Evolutionary conservation across 2,329 filamentous ascomycete species (phyloP).

Genomic region (Byssothecium circinans): DNA sequence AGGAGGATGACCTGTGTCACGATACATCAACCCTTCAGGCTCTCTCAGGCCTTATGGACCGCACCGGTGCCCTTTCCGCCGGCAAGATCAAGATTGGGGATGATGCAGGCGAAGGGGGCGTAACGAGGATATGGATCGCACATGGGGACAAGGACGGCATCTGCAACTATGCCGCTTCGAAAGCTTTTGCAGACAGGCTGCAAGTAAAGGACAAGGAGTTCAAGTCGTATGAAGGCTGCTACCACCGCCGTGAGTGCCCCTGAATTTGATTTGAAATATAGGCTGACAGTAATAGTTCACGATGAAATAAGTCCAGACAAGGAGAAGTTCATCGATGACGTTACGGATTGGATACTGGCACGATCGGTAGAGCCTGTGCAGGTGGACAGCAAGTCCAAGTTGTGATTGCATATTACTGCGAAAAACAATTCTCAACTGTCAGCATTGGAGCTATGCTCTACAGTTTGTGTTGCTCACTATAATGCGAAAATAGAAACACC

Average conservation of each 20-base stretch:
- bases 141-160: slow-evolving; percentile 77
- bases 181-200: slow-evolving; percentile 63
- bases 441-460: too few relatives aligned
- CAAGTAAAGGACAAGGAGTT: slow-evolving; percentile 68
- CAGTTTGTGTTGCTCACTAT: neutral
- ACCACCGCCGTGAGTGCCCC: slow-evolving; percentile 63
- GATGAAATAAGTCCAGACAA: slow-evolving; percentile 41
- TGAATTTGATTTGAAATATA: neutral
- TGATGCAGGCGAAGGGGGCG: slow-evolving; percentile 52
- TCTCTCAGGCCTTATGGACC: slow-evolving; percentile 74
- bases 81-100: slow-evolving; percentile 55
- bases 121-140: slow-evolving; percentile 68
- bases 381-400: slow-evolving; percentile 36
- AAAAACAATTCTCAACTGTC: slow-evolving; percentile 4
- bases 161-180: slow-evolving; percentile 66
- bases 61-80: slow-evolving; percentile 62
- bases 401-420: slow-evolving; percentile 18
- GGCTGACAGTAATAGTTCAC: slow-evolving; percentile 35
- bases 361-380: slow-evolving; percentile 35
- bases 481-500: too few relatives aligned
- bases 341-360: slow-evolving; percentile 40
- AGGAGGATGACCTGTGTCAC: slow-evolving; percentile 72
- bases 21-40: slow-evolving; percentile 85
- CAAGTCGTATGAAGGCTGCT: slow-evolving; percentile 74
- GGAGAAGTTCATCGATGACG: slow-evolving; percentile 39